Conservation (phyloP, 2,329 filamentous ascomycete genomes). For the Aureobasidium zeae region DNA sequence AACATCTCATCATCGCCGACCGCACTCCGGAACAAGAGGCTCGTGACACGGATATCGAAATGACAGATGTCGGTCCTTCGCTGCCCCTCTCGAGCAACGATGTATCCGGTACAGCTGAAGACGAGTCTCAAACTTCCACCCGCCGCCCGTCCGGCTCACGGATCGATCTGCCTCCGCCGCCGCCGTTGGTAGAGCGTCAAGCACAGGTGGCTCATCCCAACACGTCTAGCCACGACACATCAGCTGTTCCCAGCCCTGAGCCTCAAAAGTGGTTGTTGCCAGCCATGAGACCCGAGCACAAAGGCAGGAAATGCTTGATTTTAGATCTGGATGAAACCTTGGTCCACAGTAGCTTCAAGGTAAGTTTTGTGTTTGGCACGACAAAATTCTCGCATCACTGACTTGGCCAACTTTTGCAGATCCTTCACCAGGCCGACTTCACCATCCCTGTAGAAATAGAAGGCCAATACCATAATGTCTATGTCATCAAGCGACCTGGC, state of each 20-base stretch:
- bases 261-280: constrained; percentile 66
- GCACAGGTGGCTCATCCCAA: constrained; percentile 20
- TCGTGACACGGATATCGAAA: constrained; percentile 50
- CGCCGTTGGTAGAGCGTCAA: constrained; percentile 41
- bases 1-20: constrained; percentile 36
- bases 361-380: constrained; percentile 32
- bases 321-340: constrained; percentile 93
- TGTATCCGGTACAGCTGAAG: constrained; percentile 33
- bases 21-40: constrained; percentile 40
- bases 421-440: constrained; percentile 95
- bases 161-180: constrained; percentile 48
- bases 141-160: constrained; percentile 29
- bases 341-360: constrained; percentile 98
- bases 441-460: constrained; percentile 99
- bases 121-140: constrained; percentile 22
- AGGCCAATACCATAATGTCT: constrained; percentile 97
- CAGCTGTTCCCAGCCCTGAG: constrained; percentile 34
- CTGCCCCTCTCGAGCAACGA: constrained; percentile 44
- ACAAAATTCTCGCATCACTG: too few species aligned
- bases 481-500: constrained; percentile 97
- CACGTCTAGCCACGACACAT: constrained; percentile 22
- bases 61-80: constrained; percentile 49
- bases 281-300: constrained; percentile 67
- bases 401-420: constrained; percentile 49
- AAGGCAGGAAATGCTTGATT: constrained; percentile 87